phyloP scores from a whole-genome alignment of 2,329 filamentous ascomycete species.

The Exserohilum rostratum region DNA sequence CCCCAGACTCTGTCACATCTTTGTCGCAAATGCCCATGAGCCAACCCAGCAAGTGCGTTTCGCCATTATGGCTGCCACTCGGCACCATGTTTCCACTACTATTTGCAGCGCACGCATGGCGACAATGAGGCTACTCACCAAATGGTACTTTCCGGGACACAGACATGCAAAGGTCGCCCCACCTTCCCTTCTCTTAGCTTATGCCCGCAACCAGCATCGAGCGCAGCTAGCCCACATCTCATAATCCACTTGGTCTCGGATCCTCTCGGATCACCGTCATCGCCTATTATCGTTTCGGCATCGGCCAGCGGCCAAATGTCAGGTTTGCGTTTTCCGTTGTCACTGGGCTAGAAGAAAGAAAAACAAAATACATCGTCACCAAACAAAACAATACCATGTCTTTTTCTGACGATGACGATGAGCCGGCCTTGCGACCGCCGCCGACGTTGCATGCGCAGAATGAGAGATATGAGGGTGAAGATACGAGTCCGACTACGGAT shows the following conservation, averaged over 20 bases:
- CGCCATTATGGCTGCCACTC: no score
- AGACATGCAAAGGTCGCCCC: no score
- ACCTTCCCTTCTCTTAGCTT: neutral
- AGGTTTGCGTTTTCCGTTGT: neutral
- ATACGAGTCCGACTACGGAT: conserved; percentile 73
- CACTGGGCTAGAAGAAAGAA: neutral
- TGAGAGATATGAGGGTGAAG: conserved; percentile 37
- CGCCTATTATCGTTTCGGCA: neutral
- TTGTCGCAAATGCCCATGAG: no score
- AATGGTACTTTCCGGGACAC: no score
- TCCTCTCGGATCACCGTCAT: conserved; percentile 5
- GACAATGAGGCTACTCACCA: no score
- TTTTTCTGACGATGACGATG: conserved; percentile 10
- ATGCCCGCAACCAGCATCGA: conserved; percentile 1
- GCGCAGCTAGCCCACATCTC: neutral
- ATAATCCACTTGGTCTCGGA: conserved; percentile 1
- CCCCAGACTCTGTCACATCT: no score
- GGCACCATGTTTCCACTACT: neutral
- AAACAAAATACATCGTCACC: neutral
- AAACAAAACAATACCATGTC: conserved; percentile 14
- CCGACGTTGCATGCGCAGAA: neutral
- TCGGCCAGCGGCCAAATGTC: neutral
- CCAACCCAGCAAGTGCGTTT: no score
- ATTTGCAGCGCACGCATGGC: neutral
- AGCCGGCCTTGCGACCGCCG: conserved; percentile 10